Conservation (phyloP, 371 early-diverging fungal genomes). For the Mortierella sp. region DNA sequence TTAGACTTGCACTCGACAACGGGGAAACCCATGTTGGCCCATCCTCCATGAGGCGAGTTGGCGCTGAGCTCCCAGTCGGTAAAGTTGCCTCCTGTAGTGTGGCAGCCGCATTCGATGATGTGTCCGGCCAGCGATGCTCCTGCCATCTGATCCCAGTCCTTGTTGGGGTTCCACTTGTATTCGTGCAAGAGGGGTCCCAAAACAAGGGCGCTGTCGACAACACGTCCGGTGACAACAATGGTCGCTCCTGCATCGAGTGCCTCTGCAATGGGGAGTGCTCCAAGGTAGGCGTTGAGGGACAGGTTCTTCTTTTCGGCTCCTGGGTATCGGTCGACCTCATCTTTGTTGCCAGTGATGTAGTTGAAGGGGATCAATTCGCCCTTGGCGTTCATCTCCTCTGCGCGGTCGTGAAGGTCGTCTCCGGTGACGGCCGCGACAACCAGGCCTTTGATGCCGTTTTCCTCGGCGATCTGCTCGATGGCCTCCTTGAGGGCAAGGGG, state of each 20-base stretch:
- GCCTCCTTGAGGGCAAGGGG: constrained; percentile 78
- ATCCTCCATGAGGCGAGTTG: constrained; percentile 71
- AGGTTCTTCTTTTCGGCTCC: constrained; percentile 62
- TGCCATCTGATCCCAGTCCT: constrained; percentile 75
- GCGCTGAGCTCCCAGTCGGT: constrained; percentile 81
- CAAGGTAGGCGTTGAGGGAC: constrained; percentile 76
- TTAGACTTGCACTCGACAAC: constrained; percentile 72
- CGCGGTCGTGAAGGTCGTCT: constrained; percentile 68
- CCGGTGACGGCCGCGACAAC: constrained; percentile 80
- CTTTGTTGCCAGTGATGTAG: constrained; percentile 60
- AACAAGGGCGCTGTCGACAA: constrained; percentile 78
- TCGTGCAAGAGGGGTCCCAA: constrained; percentile 72
- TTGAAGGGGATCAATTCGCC: constrained; percentile 67
- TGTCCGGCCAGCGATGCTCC: constrained; percentile 81
- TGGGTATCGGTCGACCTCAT: constrained; percentile 68
- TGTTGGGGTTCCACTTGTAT: constrained; percentile 65
- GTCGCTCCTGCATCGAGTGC: constrained; percentile 75
- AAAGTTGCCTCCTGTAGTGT: constrained; percentile 83
- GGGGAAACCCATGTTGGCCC: constrained; percentile 82
- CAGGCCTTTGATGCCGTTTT: constrained; percentile 62
- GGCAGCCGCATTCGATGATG: constrained; percentile 84
- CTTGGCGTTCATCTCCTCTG: constrained; percentile 54
- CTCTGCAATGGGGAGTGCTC: constrained; percentile 69
- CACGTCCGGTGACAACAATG: constrained; percentile 82
- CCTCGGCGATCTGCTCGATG: constrained; percentile 68